A percentile compares a stretch with the other conserved stretches of the same genome.
Evolutionary conservation across 352 stramenopile species (phyloP).

Genomic region (Pythium graminicola): DNA sequence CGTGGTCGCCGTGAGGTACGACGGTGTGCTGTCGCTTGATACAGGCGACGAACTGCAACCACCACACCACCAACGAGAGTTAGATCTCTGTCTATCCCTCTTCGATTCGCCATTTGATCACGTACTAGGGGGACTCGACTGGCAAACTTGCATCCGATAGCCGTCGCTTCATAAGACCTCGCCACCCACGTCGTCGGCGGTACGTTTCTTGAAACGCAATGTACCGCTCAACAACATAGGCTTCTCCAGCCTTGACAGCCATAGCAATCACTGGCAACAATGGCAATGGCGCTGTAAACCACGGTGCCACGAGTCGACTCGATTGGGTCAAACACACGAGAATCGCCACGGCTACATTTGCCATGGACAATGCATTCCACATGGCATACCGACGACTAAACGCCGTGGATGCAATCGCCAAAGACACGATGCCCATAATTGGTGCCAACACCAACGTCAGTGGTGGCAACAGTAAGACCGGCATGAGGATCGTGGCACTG

Average conservation of each 20-base stretch:
- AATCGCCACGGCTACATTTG: conserved; percentile 65
- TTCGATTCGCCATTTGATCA: not conserved
- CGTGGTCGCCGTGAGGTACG: not conserved
- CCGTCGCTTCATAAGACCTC: conserved; percentile 76
- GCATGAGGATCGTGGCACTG: conserved; percentile 64
- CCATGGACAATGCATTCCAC: conserved; percentile 78
- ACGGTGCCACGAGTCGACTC: conserved; percentile 67
- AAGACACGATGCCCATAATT: conserved; percentile 65
- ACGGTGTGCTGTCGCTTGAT: conserved; percentile 4
- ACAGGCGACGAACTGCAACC: conserved; percentile 7
- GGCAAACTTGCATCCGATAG: conserved; percentile 71
- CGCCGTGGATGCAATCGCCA: conserved; percentile 60
- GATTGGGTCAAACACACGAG: conserved; percentile 55
- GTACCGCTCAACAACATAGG: conserved; percentile 63
- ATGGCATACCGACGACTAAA: conserved; percentile 68
- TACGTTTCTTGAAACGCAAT: conserved; percentile 77
- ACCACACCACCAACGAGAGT: too few species aligned
- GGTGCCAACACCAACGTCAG: conserved; percentile 64
- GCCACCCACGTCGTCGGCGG: conserved; percentile 62
- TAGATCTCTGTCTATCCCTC: not conserved
- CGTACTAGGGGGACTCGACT: conserved; percentile 45
- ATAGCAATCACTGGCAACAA: conserved; percentile 62
- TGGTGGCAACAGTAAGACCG: conserved; percentile 59
- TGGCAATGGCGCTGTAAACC: conserved; percentile 66
- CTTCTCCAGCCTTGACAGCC: conserved; percentile 58